phyloP scores from a whole-genome alignment of 441 rosid genomes.

The Populus hybrid region DNA sequence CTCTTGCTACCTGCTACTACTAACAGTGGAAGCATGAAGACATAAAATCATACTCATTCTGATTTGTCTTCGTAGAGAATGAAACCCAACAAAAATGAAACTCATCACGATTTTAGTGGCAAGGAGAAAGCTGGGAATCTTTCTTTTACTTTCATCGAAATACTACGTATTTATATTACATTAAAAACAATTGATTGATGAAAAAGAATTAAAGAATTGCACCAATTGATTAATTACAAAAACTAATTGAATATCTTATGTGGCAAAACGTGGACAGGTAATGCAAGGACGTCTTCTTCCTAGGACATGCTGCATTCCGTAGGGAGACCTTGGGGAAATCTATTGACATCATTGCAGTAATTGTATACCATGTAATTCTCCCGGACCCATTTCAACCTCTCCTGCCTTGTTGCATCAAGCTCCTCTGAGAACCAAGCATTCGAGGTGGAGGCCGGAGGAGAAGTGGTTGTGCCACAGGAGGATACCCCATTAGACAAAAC shows the following conservation, averaged over 20 bases:
- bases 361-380: conserved; percentile 37
- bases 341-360: conserved; percentile 25
- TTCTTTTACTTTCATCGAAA: too few species aligned
- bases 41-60: conserved; percentile 32
- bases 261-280: background rate
- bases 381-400: conserved; percentile 31
- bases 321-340: conserved; percentile 34
- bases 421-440: conserved; percentile 24
- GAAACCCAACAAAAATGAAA: too few species aligned
- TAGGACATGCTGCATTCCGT: conserved; percentile 13
- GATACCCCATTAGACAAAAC: conserved; percentile 14
- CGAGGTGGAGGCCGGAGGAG: background rate
- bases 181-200: background rate
- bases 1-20: too few species aligned
- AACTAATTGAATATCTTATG: background rate
- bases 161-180: background rate
- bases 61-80: too few species aligned
- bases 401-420: conserved; percentile 16
- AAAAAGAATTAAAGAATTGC: background rate
- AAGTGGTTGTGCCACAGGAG: conserved; percentile 10
- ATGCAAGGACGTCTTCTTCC: background rate
- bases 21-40: too few species aligned
- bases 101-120: too few species aligned
- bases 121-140: too few species aligned
- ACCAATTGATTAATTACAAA: background rate